Percentiles rank a stretch among this genome's conserved stretches.
Conservation (phyloP, 2,329 filamentous ascomycete genomes). For the Beauveria brongniartii region DNA sequence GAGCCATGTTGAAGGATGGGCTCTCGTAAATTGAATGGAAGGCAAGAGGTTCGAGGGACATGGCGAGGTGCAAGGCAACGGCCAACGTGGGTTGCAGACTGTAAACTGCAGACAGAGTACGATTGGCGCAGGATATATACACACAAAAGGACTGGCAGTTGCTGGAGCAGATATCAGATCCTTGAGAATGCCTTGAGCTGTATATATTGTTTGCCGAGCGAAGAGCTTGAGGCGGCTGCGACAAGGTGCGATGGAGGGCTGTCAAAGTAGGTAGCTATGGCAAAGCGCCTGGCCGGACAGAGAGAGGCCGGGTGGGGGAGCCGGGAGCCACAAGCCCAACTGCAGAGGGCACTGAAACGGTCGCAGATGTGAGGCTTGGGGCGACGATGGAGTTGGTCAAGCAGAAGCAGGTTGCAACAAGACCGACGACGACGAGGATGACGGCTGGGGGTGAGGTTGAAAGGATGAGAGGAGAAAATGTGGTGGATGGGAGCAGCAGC, state of each 20-base stretch:
- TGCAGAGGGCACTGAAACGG: background rate
- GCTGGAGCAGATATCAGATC: background rate
- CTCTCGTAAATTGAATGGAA: background rate
- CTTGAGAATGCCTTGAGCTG: background rate
- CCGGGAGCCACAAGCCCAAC: background rate
- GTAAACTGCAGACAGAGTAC: background rate
- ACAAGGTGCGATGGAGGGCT: background rate
- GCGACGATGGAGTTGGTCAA: background rate
- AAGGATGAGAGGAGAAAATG: background rate
- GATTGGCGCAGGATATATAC: constrained; percentile 6
- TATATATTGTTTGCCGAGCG: background rate
- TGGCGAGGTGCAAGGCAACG: background rate
- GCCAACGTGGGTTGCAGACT: background rate
- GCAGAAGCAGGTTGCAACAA: background rate
- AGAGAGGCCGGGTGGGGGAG: constrained; percentile 1
- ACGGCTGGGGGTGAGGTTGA: constrained; percentile 3
- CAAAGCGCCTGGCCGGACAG: constrained; percentile 3
- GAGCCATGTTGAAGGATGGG: background rate
- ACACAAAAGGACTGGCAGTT: background rate
- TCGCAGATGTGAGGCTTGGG: background rate
- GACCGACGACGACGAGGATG: background rate
- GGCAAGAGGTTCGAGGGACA: background rate
- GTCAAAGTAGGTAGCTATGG: background rate
- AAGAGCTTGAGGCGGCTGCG: background rate
- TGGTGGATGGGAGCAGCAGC: background rate